Evolutionary conservation across 73 alveolate species (phyloP).

Genomic region (Diophrys appendiculata): DNA sequence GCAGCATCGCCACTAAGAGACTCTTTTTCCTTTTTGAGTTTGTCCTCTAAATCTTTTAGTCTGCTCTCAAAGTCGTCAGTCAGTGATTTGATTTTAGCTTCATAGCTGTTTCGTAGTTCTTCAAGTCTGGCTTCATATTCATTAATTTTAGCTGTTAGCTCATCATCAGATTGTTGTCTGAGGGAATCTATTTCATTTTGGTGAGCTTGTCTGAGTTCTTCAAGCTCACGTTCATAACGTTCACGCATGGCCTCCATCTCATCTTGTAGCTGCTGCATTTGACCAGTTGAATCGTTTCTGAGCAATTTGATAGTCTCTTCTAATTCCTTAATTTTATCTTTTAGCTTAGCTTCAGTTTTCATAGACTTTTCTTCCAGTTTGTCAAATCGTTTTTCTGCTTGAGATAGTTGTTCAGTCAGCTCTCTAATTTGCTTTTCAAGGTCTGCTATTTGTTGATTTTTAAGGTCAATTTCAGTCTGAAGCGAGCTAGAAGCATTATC

Average conservation of each 20-base stretch:
- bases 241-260: slow-evolving; percentile 33
- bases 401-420: slow-evolving; percentile 3
- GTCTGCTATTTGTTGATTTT: slow-evolving; percentile 22
- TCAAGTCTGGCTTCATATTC: slow-evolving; percentile 36
- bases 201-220: slow-evolving; percentile 30
- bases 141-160: slow-evolving; percentile 5
- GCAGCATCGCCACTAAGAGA: slow-evolving; percentile 44
- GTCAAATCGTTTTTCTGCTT: background rate
- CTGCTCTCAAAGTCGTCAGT: slow-evolving; percentile 24
- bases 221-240: slow-evolving; percentile 22
- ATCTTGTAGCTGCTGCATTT: slow-evolving; percentile 38
- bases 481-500: slow-evolving; percentile 19
- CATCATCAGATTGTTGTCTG: slow-evolving; percentile 2
- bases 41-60: slow-evolving; percentile 37
- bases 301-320: slow-evolving; percentile 46
- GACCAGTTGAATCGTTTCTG: slow-evolving; percentile 31
- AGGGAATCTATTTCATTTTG: background rate
- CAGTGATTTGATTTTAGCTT: slow-evolving; percentile 14
- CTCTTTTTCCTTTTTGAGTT: slow-evolving; percentile 41
- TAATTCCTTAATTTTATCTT: slow-evolving; percentile 34
- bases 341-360: slow-evolving; percentile 10
- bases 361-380: slow-evolving; percentile 17
- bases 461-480: slow-evolving; percentile 31
- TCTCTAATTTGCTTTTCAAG: slow-evolving; percentile 45
- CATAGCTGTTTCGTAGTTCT: slow-evolving; percentile 47